phyloP scores from a whole-genome alignment of 768 basidiomycete species.

The Macrolepiota fuliginosa region DNA sequence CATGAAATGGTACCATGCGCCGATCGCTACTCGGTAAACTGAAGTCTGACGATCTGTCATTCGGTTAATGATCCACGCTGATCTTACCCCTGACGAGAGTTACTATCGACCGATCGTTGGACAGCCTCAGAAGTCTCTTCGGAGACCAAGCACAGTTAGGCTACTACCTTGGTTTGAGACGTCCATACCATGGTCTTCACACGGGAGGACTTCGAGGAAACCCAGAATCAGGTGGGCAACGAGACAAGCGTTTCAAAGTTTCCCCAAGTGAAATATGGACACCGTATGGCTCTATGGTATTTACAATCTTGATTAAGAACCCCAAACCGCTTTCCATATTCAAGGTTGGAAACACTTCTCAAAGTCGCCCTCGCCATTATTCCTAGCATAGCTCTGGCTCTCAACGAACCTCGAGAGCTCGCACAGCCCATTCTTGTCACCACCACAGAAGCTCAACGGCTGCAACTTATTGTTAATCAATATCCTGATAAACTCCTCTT shows the following conservation, averaged over 20 bases:
- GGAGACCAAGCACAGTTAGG: not conserved
- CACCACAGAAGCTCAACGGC: slow-evolving; percentile 60
- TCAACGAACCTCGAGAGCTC: slow-evolving; percentile 60
- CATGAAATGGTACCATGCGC: not conserved
- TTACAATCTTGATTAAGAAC: not conserved
- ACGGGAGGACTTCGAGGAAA: not conserved
- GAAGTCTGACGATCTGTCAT: not conserved
- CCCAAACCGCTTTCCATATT: not conserved
- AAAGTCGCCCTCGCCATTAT: slow-evolving; percentile 71
- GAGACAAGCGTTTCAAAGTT: no score
- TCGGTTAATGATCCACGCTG: not conserved
- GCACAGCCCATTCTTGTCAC: slow-evolving; percentile 55
- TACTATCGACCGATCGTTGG: not conserved
- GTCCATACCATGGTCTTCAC: not conserved
- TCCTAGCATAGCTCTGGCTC: slow-evolving; percentile 68
- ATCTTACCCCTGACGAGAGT: not conserved
- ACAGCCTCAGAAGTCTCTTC: not conserved
- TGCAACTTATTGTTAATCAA: slow-evolving; percentile 75
- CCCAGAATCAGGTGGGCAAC: no score
- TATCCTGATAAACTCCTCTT: slow-evolving; percentile 60
- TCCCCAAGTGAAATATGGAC: no score
- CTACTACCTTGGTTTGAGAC: not conserved
- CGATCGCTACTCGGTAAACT: no score
- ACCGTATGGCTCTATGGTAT: no score
- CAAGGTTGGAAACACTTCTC: slow-evolving; percentile 48